Evolutionary conservation across 1,139 yeast genomes (phyloP), one percentile per base, ranked within the genome.

Genomic region (Sugiyamaella novakii): DNA sequence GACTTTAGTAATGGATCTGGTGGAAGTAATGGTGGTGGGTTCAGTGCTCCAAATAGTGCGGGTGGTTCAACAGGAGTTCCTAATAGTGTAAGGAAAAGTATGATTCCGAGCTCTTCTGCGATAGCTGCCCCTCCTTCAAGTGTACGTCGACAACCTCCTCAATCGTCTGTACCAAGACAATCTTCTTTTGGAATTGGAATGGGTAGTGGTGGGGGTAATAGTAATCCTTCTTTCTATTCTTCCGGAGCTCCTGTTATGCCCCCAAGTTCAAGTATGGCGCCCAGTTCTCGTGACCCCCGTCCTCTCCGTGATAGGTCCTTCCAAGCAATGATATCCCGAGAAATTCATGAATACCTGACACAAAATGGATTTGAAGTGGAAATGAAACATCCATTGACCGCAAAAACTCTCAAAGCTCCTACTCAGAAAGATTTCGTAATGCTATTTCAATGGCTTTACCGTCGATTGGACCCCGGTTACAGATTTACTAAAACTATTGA

Each of bases 351-450:
- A 35, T 91, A 80, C 64, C 70, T 89, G 43, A 70, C 77, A 11
- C 68, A 71, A 5, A 79, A 83, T 63, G 78, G 79, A 62, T 89
- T 86, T 65, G 95, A 85, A 60, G 68, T 79, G 25, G 91, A 84
- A 53, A 83, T 83, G 74, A 82, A 81, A 58, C 87, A 84, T 57
- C 78, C 87, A 1, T 67, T 89, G 25, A 77, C 87, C 2, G 72
- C 76, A 18, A 83, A 81, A 62, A 79, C 88, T 1, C 71, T 89
- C 51, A 77, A 75, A 56, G 81, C 78, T 56, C 97, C 97, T 6
- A 88, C 96, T 0, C 97, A 89, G 62, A 87, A 85, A 63, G 96
- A 87, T 59, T 89, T 89, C 66, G 81, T 81, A 8, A 65, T 78
- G 44, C 81, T 89, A 15, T 89, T 89, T 69, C 86, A 85, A 64